Base-by-base conservation (phyloP, 805 yeast species). In the Starmerella etchellsii region DNA sequence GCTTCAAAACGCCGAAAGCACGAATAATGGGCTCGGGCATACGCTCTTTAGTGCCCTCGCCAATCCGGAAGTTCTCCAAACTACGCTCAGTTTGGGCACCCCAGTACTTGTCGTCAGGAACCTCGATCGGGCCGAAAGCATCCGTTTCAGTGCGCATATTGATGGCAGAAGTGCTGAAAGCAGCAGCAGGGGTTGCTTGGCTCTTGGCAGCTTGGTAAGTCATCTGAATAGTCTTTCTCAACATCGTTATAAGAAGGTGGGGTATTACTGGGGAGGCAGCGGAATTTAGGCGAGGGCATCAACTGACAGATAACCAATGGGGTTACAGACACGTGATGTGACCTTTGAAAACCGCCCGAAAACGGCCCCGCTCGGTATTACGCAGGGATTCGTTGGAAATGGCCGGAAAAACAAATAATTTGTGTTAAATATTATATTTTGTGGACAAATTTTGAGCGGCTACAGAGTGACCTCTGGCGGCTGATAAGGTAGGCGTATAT, bases 21-120 rank as follows among this genome's bases (percentile, higher is more conserved):
- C 71, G 73, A 53, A 91, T 78, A 42, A 91, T 72, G 23, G 97
- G 95, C 53, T 75, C 76, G 40, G 97, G 97, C 79, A 88, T 78
- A 48, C 73, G 71, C 60, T 91, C 97, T 53, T 85, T 75, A 15
- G 72, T 70, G 44, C 96, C 96, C 40, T 47, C 51, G 51, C 98
- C 98, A 56, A 91, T 91, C 65, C 85, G 81, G 72, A 91, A 91
- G 73, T 91, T 91, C 65, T 77, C 79, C 53, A 76, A 71, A 18
- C 97, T 87, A 66, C 97, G 76, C 57, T 66, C 69, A 47, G 98
- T 91, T 67, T 91, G 98, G 34, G 97, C 97, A 46, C 98, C 98
- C 88, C 95, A 88, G 71, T 88, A 88, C 62, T 74, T 77, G 55
- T 81, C 72, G 49, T 74, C 67, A 44, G 82, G 85, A 38, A 88